Evolutionary conservation across 805 yeast species (phyloP), one percentile per base, ranked within the genome.

Genomic region (Metschnikowia matae): DNA sequence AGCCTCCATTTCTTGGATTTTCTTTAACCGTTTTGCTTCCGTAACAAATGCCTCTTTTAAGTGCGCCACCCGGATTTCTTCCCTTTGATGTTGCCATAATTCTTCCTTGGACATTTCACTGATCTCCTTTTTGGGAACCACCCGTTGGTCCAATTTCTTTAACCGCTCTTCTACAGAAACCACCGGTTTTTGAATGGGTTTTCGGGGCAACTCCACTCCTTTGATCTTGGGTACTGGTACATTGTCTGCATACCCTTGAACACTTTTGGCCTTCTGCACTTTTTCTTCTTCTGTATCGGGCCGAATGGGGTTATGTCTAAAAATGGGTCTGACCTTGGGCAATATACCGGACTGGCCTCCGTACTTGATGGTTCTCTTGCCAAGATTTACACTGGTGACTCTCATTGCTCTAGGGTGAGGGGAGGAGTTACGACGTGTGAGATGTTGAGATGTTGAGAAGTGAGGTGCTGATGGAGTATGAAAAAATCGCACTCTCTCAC

Each of bases 341-440:
- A 91, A 75, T 45, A 88, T 75, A 64, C 97, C 97, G 44, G 92
- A 84, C 67, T 86, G 85, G 14, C 82, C 82, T 31, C 83, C 82
- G 61, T 68, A 73, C 58, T 73, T 79, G 43, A 78, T 60, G 23
- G 74, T 71, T 48, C 81, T 74, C 57, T 78, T 80, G 47, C 82
- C 77, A 78, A 80, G 77, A 35, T 34, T 43, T 13, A 49, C 44
- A 15, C 54, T 42, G 13, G 60, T 44, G n/a, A 38, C 34, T 41
- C 49, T 51, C 60, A 57, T 57, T 21, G 34, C 21, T 10, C 6
- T 40, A 18, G 34, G 21, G 21, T n/a, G 8, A 6, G 23, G 23
- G 23, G 23, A 21, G 23, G 23, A 21, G 6, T 6, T 21, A 1
- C 6, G 23, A 21, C 6, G 23, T 3, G 23, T 5, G 6, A 21